Base-by-base conservation (phyloP, 257 asterid genomes). In the Voacanga thouarsii region DNA sequence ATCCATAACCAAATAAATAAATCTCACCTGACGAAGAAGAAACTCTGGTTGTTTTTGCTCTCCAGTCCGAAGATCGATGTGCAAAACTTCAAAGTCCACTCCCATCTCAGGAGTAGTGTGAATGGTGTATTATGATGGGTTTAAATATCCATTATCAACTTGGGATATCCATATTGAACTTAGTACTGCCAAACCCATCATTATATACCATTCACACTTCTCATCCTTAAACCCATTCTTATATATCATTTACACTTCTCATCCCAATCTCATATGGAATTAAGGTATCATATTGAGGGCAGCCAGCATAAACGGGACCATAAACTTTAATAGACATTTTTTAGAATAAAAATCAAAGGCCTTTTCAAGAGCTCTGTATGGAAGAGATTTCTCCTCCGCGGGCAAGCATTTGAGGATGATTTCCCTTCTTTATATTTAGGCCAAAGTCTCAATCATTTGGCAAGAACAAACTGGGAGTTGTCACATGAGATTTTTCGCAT, bases 321-420 rank as follows among this genome's bases (percentile, higher is more conserved):
- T 86, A 87, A 57, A 91, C 91, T 83, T 91, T 93, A 24, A 90
- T 92, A 45, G 77, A 94, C 96, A 91, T 92, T 81, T 60, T 84
- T 56, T 12, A 45, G 1, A 71, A 45, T 6, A 6, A 6, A n/a
- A 50, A 0, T 5, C 26, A 9, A 45, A 11, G 21, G 23, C 28
- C 7, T 19, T 39, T 10, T 45, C 1, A 19, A 15, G 51, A 47
- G 51, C 51, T 47, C 51, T 15, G 68, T 47, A 10, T 47, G 26
- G 30, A 23, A 30, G 41, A 63, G 19, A 28, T 63, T 37, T 6
- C 68, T 61, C 19, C 26, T 3, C 47, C 6, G 0, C 15, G 7
- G 12, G 15, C 53, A 47, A 10, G 53, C 2, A 9, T 11, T 8
- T 8, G 47, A 1, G 1, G 50, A 15, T 45, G 19, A 3, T 26